Base-by-base conservation (phyloP, 208 protist species). In the Crithidia expoeki region DNA sequence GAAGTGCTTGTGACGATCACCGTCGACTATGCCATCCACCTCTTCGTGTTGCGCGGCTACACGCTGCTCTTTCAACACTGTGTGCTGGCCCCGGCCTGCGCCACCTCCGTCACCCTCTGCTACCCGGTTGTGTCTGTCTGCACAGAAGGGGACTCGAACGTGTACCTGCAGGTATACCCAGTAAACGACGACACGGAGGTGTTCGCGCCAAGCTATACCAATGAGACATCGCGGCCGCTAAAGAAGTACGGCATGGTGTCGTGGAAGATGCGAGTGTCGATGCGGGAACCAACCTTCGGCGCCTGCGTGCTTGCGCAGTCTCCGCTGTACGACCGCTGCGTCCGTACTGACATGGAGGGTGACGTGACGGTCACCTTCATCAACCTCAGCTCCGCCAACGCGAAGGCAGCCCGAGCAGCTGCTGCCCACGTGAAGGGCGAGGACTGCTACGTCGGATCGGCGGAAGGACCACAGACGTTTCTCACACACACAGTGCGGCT, bases 281-380 rank as follows among this genome's bases (percentile, higher is more conserved):
- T 68, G 32, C 65, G 65, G n/a, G 62, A 73, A 57, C 62, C 76
- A 32, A 63, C 34, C 27, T 50, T 70, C 16, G 62, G 53, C 23
- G 72, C 59, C 17, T 34, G 30, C 50, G 72, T 79, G n/a, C 59
- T 74, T 34, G 68, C 57, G 14, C 72, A 79, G 51, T 42, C 57
- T 21, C 50, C 53, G 25, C 49, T 74, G 34, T 65, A 68, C 52
- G 57, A 75, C 58, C 63, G 68, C 53, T 68, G 56, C 33, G 68
- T 75, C 32, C 87, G 87, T 47, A 75, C 68, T 2, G 87, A 86
- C 52, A 51, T 62, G 14, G 68, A 75, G 25, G 75, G 87, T 1
- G 76, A 84, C 55, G 78, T 93, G 46, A 65, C 64, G 32, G 72
- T 76, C 16, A 55, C 76, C 21, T 76, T 60, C 14, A 58, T 81